Conservation (phyloP, 1,139 yeast species). For the Pichia sp. region DNA sequence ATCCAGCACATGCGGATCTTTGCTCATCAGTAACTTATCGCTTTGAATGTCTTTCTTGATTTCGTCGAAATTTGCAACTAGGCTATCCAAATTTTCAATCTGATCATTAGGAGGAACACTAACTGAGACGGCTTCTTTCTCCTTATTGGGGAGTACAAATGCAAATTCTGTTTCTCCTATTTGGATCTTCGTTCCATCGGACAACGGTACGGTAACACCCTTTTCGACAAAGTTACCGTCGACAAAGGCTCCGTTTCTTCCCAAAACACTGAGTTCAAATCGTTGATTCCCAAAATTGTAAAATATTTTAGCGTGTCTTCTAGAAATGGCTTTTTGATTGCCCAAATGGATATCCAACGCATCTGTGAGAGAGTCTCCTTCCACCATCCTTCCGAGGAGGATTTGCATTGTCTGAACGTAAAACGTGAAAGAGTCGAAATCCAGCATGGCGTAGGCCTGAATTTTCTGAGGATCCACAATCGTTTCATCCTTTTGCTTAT, state of each 20-base stretch:
- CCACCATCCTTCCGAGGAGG: constrained; percentile 81
- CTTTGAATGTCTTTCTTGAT: constrained; percentile 13
- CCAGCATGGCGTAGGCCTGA: constrained; percentile 90
- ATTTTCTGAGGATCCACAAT: constrained; percentile 31
- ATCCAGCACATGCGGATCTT: constrained; percentile 9
- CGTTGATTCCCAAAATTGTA: constrained; percentile 93
- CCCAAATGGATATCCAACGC: constrained; percentile 91
- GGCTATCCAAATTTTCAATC: constrained; percentile 12
- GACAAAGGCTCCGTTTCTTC: constrained; percentile 94
- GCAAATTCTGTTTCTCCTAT: constrained; percentile 88
- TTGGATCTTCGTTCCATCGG: constrained; percentile 79
- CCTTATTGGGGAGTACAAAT: constrained; percentile 69
- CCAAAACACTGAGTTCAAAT: constrained; percentile 84
- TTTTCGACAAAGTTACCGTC: constrained; percentile 83
- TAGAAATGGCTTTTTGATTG: constrained; percentile 82
- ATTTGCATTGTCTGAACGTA: constrained; percentile 95
- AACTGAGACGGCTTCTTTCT: constrained; percentile 2
- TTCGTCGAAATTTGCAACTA: constrained; percentile 17
- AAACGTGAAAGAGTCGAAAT: constrained; percentile 87
- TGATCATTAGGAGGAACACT: constrained; percentile 1
- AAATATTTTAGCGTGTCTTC: constrained; percentile 90
- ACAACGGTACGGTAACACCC: constrained; percentile 82
- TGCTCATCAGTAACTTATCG: constrained; percentile 7
- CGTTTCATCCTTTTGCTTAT: constrained; percentile 3
- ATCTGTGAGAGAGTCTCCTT: constrained; percentile 51